Percentiles rank a stretch among this genome's conserved stretches.
These are phyloP conservation scores for Elsinoe arachidis DNA, from an alignment of 2,329 filamentous ascomycete species.

Conservation along the genomic window DNA sequence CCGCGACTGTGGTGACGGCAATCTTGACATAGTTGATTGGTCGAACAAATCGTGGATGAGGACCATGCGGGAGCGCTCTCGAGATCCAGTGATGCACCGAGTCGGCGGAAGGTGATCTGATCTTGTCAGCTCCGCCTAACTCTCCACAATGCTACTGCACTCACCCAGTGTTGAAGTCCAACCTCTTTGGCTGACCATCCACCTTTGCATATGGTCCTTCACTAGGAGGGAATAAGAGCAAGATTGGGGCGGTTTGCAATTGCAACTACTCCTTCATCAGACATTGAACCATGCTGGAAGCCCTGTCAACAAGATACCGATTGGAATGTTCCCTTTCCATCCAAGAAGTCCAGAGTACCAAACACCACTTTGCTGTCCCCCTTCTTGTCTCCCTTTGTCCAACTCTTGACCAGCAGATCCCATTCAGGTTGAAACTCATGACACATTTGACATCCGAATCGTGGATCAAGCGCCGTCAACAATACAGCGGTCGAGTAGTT, in stretches of 20 bases:
- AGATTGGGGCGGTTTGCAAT: conserved; percentile 86
- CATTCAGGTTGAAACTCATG: conserved; percentile 90
- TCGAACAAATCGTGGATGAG: conserved; percentile 68
- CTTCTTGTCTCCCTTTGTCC: conserved; percentile 74
- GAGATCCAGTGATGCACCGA: conserved; percentile 69
- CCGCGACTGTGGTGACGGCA: conserved; percentile 56
- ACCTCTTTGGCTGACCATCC: conserved; percentile 62
- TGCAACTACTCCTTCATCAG: conserved; percentile 54
- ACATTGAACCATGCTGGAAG: neutral
- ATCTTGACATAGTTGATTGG: conserved; percentile 82
- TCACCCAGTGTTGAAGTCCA: conserved; percentile 77
- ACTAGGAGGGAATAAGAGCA: conserved; percentile 81
- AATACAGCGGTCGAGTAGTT: conserved; percentile 79
- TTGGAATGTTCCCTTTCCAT: conserved; percentile 78
- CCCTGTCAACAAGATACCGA: conserved; percentile 49
- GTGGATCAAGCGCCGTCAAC: conserved; percentile 73
- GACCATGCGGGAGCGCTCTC: conserved; percentile 65
- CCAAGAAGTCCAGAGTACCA: conserved; percentile 75
- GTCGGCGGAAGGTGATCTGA: conserved; percentile 64
- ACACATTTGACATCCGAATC: conserved; percentile 80
- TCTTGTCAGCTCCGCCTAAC: neutral
- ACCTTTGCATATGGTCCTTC: conserved; percentile 67
- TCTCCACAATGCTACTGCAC: conserved; percentile 23
- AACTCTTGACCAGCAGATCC: conserved; percentile 77
- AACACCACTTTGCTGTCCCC: conserved; percentile 67